Evolutionary conservation across 2,329 filamentous ascomycete species (phyloP), one percentile per base, ranked within the genome.

Genomic region (Lachnellula hyalina): DNA sequence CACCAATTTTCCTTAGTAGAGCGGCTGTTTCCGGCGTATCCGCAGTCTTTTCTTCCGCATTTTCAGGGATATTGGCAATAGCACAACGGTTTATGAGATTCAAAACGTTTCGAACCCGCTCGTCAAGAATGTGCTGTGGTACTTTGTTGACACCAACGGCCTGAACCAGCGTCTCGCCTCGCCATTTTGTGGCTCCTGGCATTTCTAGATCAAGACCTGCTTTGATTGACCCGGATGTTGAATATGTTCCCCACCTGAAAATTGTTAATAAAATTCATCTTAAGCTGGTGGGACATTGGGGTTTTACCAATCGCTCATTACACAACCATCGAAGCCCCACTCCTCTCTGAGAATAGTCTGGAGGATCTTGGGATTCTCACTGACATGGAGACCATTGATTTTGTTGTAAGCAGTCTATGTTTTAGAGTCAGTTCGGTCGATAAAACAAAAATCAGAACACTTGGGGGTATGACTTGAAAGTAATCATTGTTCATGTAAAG

Each of bases 201-300:
- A 84, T 84, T 69, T 84, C 81, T 19, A 84, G 72, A 65, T 83
- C 78, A 19, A 82, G 69, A 4, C 81, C 79, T 21, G 79, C 78
- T 40, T 76, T 72, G 32, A 73, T 70, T 7, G 79, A 73, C 40
- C 77, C 74, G 0, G 75, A 74, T 5, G 78, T 80, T 57, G 74
- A 79, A 64, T 84, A 83, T 2, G 75, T 80, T 54, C 79, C 81
- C 61, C 61, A 71, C 66, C 66, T 68, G 36, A 11, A 52, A 19
- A 55, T 34, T 49, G 11, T 40, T 23, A 34, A 9, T 5, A 28
- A n/a, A 7, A 17, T 5, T 17, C 14, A 34, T 48, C 28, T 47
- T 25, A 44, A 35, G 25, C 8, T 40, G 11, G 15, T 23, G n/a
- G 36, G 23, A 45, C 12, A n/a, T 5, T 51, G 11, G 17, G 40